Evolutionary conservation across 2,329 filamentous ascomycete species (phyloP).

Genomic region (Dichotomopilus funicola): DNA sequence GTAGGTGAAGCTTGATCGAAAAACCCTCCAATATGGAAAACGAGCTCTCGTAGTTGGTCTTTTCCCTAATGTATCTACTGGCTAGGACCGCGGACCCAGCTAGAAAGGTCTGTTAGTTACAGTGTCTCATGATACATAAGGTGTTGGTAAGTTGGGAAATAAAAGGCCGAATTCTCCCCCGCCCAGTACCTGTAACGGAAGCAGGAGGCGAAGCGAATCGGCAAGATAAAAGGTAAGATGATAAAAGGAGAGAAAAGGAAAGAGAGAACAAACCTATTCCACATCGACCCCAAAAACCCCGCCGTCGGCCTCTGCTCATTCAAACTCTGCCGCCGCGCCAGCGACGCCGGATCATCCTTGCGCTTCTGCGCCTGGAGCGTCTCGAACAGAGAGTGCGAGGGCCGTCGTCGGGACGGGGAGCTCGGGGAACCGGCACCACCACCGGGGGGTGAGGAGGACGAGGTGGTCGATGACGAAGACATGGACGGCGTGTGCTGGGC

Average conservation of each 20-base stretch:
- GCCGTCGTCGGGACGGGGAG: constrained; percentile 2
- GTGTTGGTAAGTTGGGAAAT: too few species aligned
- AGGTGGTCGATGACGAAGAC: too few species aligned
- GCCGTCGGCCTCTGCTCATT: constrained; percentile 45
- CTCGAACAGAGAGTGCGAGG: constrained; percentile 41
- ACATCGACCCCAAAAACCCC: constrained; percentile 49
- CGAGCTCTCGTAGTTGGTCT: too few species aligned
- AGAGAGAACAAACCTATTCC: constrained; percentile 44
- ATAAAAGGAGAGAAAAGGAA: background rate
- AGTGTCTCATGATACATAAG: too few species aligned
- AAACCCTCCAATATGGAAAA: too few species aligned
- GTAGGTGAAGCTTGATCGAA: too few species aligned
- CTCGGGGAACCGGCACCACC: background rate
- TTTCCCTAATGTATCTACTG: too few species aligned
- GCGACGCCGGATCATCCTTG: constrained; percentile 33
- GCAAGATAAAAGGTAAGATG: background rate
- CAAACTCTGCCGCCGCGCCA: constrained; percentile 48
- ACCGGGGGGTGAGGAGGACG: too few species aligned
- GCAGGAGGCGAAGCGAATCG: background rate
- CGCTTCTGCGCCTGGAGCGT: constrained; percentile 47
- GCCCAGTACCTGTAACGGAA: too few species aligned
- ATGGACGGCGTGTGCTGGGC: background rate
- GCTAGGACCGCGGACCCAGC: too few species aligned
- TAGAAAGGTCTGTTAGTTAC: too few species aligned
- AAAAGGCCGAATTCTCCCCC: too few species aligned